Evolutionary conservation across 441 rosid species (phyloP).

Genomic region (Daphne laureola): DNA sequence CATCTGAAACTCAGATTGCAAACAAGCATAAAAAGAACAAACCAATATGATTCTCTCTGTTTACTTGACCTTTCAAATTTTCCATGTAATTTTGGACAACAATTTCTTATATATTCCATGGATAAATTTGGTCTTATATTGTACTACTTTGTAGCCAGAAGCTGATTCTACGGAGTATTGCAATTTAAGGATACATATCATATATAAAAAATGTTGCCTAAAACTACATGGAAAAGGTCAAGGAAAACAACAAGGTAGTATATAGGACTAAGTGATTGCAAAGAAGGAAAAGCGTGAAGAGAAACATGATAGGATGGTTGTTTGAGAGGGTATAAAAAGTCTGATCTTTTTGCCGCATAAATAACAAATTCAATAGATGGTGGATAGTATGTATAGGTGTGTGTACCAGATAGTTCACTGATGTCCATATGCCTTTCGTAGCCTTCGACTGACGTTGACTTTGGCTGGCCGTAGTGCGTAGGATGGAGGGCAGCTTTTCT

Average conservation of each 20-base stretch:
- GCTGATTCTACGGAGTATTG: too few relatives aligned
- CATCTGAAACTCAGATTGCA: neutral
- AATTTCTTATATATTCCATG: too few relatives aligned
- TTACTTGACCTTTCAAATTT: too few relatives aligned
- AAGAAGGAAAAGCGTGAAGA: neutral
- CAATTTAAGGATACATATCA: too few relatives aligned
- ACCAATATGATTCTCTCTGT: too few relatives aligned
- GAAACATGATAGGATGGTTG: neutral
- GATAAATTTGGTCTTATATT: too few relatives aligned
- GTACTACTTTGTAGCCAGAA: too few relatives aligned
- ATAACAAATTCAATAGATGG: slow-evolving; percentile 6
- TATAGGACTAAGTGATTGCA: neutral
- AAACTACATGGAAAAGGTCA: too few relatives aligned
- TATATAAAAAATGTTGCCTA: too few relatives aligned
- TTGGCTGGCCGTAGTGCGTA: slow-evolving; percentile 32
- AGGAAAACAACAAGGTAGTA: neutral
- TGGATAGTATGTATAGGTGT: neutral
- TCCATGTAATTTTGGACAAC: too few relatives aligned
- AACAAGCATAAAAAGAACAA: neutral
- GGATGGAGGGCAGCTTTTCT: slow-evolving; percentile 43
- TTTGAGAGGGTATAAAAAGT: neutral
- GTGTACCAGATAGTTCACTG: slow-evolving; percentile 33
- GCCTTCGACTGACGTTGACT: slow-evolving; percentile 20
- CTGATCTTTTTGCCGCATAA: neutral
- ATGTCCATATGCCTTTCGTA: slow-evolving; percentile 24